A percentile compares a stretch with the other conserved stretches of the same genome.
Evolutionary conservation across 2,329 filamentous ascomycete species (phyloP).

Genomic region (Ilyonectria robusta): DNA sequence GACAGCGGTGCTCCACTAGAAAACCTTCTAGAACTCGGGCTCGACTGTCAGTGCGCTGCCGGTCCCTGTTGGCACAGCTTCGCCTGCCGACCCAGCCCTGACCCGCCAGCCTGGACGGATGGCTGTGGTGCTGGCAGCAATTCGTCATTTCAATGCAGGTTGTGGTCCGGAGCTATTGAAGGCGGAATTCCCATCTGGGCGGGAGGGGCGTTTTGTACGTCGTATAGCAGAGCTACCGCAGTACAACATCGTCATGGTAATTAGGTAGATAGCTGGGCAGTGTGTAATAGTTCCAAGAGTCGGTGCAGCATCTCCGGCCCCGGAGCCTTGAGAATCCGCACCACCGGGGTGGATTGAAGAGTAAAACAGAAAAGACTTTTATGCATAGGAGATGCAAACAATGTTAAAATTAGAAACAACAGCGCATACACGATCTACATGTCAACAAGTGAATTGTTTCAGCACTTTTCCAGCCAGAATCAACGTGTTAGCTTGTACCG

Average conservation of each 20-base stretch:
- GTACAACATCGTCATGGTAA: not conserved
- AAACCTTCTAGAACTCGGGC: slow-evolving; percentile 25
- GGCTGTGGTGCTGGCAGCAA: slow-evolving; percentile 16
- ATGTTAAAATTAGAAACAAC: not conserved
- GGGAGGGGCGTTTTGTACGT: not conserved
- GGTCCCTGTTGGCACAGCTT: not conserved
- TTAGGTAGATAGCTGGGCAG: not conserved
- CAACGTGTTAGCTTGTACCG: not conserved
- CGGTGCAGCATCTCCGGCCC: not conserved
- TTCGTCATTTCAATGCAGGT: slow-evolving; percentile 2
- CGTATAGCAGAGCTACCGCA: not conserved
- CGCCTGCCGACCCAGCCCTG: slow-evolving; percentile 17
- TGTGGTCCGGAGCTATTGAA: slow-evolving; percentile 6
- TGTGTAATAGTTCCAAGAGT: not conserved
- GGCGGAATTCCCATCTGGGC: not conserved
- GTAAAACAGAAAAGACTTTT: not conserved
- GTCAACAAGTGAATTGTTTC: not conserved
- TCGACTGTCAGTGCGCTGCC: slow-evolving; percentile 16
- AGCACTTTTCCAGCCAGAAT: not conserved
- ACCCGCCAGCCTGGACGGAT: slow-evolving; percentile 9
- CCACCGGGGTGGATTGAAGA: no score
- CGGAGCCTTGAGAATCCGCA: not conserved
- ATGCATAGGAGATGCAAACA: not conserved
- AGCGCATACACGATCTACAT: not conserved
- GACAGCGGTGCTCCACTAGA: slow-evolving; percentile 23